Evolutionary conservation across 306 rosid genomes (phyloP).

Genomic region (Trifolium repens): DNA sequence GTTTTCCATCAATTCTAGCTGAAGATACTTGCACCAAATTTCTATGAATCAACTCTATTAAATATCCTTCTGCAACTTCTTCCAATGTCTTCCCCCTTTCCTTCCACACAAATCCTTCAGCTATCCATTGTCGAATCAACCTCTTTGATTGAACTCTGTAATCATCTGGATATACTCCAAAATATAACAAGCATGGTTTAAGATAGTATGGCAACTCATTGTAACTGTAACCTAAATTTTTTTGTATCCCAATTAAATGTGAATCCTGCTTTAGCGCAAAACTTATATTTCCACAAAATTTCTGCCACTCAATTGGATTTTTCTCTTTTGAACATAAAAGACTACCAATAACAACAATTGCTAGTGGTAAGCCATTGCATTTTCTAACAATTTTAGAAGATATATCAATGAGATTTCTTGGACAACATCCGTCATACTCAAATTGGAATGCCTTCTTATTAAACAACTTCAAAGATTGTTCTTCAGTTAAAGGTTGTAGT

Average conservation of each 20-base stretch:
- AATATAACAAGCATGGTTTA: no score
- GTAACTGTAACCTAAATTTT: not conserved
- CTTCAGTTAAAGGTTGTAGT: not conserved
- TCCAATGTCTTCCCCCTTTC: no score
- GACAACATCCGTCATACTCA: not conserved
- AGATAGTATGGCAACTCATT: not conserved
- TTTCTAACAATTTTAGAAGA: not conserved
- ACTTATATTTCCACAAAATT: not conserved
- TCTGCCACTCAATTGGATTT: not conserved
- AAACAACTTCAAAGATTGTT: constrained; percentile 10
- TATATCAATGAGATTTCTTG: not conserved
- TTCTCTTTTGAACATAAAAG: not conserved
- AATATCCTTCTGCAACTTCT: no score
- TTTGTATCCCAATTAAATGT: not conserved
- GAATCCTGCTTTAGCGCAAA: not conserved
- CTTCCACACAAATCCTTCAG: no score
- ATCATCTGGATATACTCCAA: no score
- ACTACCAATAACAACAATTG: not conserved
- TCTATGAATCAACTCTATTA: no score
- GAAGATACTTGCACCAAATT: no score
- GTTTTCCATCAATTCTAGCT: no score
- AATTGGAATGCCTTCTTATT: not conserved
- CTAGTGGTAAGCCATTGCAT: not conserved
- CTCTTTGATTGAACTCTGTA: no score
- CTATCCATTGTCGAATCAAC: no score